These are phyloP conservation scores for Kodamaea ohmeri DNA, from an alignment of 1,139 yeast genomes.

Conservation along the genomic window DNA sequence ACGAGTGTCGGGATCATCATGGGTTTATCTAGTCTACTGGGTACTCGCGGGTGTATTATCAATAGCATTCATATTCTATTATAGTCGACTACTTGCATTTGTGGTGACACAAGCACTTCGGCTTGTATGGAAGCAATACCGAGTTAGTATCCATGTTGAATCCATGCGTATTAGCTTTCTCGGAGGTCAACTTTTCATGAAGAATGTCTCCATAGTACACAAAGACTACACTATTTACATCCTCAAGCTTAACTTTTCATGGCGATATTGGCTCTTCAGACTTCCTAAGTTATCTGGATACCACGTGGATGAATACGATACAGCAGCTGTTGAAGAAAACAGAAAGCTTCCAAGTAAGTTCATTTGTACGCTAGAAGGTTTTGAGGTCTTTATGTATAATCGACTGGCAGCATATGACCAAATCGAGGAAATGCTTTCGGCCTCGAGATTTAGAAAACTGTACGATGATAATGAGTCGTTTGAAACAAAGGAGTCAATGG, in stretches of 20 bases:
- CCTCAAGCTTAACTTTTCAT: conserved; percentile 70
- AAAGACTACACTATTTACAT: conserved; percentile 68
- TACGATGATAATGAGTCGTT: background rate
- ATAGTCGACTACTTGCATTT: conserved; percentile 72
- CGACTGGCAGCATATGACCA: conserved; percentile 73
- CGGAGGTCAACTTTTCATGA: conserved; percentile 80
- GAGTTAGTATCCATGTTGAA: conserved; percentile 62
- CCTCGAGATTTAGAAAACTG: conserved; percentile 10
- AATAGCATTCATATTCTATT: conserved; percentile 67
- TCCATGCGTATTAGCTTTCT: conserved; percentile 71
- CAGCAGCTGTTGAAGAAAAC: conserved; percentile 30
- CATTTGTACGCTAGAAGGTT: conserved; percentile 62
- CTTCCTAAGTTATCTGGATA: conserved; percentile 49
- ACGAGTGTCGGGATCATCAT: conserved; percentile 48
- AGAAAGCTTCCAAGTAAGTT: conserved; percentile 59
- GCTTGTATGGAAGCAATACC: conserved; percentile 61
- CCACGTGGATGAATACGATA: conserved; percentile 23
- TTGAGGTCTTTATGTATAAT: conserved; percentile 80
- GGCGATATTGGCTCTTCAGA: conserved; percentile 82
- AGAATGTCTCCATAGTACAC: conserved; percentile 69
- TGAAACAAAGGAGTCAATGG: background rate
- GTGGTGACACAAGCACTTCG: conserved; percentile 50
- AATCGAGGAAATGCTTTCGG: conserved; percentile 46
- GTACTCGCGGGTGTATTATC: conserved; percentile 61
- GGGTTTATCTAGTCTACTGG: conserved; percentile 89